Conservation (phyloP, 805 yeast species). For the Metahyphopichia silvanorum region DNA sequence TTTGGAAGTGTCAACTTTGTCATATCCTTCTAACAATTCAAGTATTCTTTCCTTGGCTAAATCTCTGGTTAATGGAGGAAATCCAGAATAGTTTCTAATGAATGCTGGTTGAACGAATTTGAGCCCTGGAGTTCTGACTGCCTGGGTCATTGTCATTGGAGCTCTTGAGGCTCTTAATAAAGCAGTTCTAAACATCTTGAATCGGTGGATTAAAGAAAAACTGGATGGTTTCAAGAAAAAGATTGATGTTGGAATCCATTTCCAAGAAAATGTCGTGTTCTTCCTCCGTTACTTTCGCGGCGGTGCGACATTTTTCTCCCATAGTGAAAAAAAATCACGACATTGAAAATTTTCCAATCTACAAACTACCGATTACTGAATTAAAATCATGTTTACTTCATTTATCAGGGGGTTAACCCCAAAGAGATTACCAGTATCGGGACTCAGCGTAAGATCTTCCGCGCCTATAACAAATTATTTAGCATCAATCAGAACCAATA, state of each 20-base stretch:
- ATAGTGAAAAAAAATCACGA: no score
- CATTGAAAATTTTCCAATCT: no score
- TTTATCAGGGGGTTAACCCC: no score
- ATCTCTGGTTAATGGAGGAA: conserved; percentile 62
- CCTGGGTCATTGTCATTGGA: conserved; percentile 14
- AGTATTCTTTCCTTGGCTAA: conserved; percentile 57
- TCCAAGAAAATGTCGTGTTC: neutral
- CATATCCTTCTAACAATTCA: conserved; percentile 64
- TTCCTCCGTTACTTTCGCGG: neutral
- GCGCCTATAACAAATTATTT: conserved; percentile 10
- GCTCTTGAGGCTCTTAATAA: conserved; percentile 23
- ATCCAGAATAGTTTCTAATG: conserved; percentile 48
- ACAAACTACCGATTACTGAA: no score
- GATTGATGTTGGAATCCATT: no score
- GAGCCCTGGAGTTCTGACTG: conserved; percentile 2
- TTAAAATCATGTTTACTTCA: no score
- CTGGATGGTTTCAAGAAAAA: neutral
- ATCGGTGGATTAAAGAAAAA: conserved; percentile 1
- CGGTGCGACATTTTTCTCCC: conserved; percentile 1
- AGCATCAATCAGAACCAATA: conserved; percentile 11
- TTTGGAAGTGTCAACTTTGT: conserved; percentile 43
- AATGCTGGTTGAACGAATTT: conserved; percentile 5
- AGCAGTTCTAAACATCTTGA: conserved; percentile 30
- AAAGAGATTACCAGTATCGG: neutral
- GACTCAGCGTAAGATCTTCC: no score